Base-by-base conservation (phyloP, 805 yeast genomes). In the Candida wancherniae region DNA sequence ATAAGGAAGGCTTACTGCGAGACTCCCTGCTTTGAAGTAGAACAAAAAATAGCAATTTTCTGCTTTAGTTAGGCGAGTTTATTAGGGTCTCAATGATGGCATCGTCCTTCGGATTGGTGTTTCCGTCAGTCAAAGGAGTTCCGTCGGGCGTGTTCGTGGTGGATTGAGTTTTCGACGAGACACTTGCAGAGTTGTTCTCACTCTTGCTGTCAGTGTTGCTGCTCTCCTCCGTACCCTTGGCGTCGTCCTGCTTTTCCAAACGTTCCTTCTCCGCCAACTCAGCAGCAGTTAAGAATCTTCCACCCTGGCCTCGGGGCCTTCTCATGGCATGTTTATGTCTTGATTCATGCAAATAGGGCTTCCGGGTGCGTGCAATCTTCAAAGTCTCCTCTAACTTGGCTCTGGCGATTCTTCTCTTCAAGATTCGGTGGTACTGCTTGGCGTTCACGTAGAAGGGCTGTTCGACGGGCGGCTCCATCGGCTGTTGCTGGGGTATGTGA, bases 271-370 rank as follows among this genome's bases (percentile, higher is more conserved):
- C 71, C 3, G 71, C 71, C 27, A 66, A 65, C 42, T 66, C 72
- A 5, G 95, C 95, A 9, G 97, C 96, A 1, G 99, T 92, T 37
- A 92, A 61, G 46, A 92, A 92, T 39, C 99, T 69, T 5, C 99
- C 99, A 19, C 98, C 98, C 62, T 92, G 97, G 16, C 99, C 99
- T 47, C 99, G 76, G 10, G 98, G 97, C 55, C 99, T 75, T 53
- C 97, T 74, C 98, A 92, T 92, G 3, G 99, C 99, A 57, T 92
- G 99, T 55, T 92, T 90, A 57, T 92, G 99, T 48, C 99, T 73
- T 12, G 96, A 85, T 58, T 92, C 98, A 54, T 92, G 99, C 29
- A 92, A 58, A 57, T 94, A 90, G 9, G 97, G 97, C 53, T 82
- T 81, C 48, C 97, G 75, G 11, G 94, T 94, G 41, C 95, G 73